These are phyloP conservation scores for Saccharomycopsis sp. DNA, from an alignment of 805 yeast genomes.

Conservation along the genomic window DNA sequence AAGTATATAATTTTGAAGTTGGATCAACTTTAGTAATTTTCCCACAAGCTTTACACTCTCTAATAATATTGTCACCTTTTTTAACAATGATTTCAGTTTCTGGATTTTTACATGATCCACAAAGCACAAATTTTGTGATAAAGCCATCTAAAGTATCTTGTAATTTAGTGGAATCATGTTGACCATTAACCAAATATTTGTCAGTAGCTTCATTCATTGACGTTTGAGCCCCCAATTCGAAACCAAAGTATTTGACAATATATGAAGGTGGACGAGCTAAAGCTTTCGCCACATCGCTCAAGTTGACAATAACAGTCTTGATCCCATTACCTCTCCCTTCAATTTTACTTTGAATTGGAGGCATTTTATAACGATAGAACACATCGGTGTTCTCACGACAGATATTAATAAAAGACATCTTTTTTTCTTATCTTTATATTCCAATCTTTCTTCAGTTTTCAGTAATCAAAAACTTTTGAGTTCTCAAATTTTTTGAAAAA, in stretches of 20 bases:
- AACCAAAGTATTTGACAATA: constrained; percentile 89
- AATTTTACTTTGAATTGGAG: constrained; percentile 90
- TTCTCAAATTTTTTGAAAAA: no score
- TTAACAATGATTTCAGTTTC: constrained; percentile 86
- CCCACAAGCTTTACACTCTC: constrained; percentile 99
- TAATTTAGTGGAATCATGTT: constrained; percentile 78
- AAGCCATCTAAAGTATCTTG: constrained; percentile 94
- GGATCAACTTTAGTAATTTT: constrained; percentile 35
- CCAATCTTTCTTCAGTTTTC: no score
- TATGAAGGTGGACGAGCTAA: constrained; percentile 88
- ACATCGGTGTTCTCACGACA: constrained; percentile 97
- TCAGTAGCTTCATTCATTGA: constrained; percentile 69
- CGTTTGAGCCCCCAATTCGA: constrained; percentile 96
- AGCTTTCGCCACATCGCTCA: constrained; percentile 89
- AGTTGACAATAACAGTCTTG: constrained; percentile 86
- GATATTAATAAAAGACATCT: constrained; percentile 85
- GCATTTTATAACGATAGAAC: constrained; percentile 99
- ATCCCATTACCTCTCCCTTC: constrained; percentile 99
- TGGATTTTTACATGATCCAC: constrained; percentile 94
- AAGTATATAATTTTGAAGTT: constrained; percentile 35
- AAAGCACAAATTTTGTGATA: constrained; percentile 83
- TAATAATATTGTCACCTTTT: constrained; percentile 62
- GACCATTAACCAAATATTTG: constrained; percentile 89
- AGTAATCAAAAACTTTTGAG: no score
- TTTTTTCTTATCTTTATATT: no score